A percentile compares a stretch with the other conserved stretches of the same genome.
These are phyloP conservation scores for Geotrichum phurueaensis DNA, from an alignment of 1,139 yeast genomes.

Conservation along the genomic window DNA sequence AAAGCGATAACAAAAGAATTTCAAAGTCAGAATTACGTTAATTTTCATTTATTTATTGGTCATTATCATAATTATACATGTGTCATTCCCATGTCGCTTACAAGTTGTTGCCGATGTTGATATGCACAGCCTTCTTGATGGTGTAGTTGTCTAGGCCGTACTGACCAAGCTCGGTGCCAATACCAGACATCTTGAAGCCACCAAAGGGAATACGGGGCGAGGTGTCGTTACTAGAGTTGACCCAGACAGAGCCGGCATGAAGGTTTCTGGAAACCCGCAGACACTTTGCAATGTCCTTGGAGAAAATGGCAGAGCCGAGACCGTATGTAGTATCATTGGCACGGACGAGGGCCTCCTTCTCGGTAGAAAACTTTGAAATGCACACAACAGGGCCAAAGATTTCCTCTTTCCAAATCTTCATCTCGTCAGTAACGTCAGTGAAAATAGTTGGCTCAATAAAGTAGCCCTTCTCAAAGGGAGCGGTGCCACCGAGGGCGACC, in stretches of 20 bases:
- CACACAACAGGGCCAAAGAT: constrained; percentile 89
- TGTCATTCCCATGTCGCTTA: constrained; percentile 6
- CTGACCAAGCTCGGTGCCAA: constrained; percentile 84
- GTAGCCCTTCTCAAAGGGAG: constrained; percentile 55
- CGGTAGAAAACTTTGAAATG: constrained; percentile 58
- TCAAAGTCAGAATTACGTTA: background rate
- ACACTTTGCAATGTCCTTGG: constrained; percentile 52
- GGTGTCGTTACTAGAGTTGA: constrained; percentile 76
- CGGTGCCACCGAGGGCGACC: constrained; percentile 52
- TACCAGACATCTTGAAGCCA: constrained; percentile 73
- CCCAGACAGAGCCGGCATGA: constrained; percentile 76
- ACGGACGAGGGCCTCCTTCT: constrained; percentile 69
- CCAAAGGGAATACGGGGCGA: constrained; percentile 79
- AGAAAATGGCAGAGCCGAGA: constrained; percentile 76
- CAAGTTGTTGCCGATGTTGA: constrained; percentile 33
- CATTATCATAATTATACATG: background rate
- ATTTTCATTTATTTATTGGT: background rate
- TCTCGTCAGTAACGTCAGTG: constrained; percentile 54
- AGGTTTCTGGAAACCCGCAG: constrained; percentile 56
- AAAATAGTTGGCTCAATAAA: constrained; percentile 66
- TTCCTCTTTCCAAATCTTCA: constrained; percentile 62
- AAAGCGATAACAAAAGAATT: too few relatives aligned
- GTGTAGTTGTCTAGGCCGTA: constrained; percentile 73
- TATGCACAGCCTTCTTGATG: constrained; percentile 73
- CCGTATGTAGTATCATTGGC: constrained; percentile 75